Base-by-base conservation (phyloP, 352 stramenopile genomes). In the Elongisporangium senticosum region DNA sequence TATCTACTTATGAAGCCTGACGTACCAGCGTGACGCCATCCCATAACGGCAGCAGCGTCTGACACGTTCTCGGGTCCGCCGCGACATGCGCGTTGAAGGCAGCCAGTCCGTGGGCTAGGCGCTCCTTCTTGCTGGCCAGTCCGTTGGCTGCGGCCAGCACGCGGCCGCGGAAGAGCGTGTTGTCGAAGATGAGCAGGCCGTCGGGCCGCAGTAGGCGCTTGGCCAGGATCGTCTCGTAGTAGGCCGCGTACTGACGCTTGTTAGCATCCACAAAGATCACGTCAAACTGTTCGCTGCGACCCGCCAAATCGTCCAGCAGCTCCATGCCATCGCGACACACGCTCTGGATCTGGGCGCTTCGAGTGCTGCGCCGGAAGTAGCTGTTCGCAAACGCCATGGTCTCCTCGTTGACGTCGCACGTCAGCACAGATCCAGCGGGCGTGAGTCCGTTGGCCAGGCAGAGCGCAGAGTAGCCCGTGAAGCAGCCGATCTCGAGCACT, bases 181-280 rank as follows among this genome's bases (percentile, higher is more conserved):
- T 98, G 69, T 98, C 94, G 26, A 97, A 91, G 0, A 97, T 67
- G 51, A 98, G 77, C 8, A 97, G 51, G 0, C 90, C 90, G 7
- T 76, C 74, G 13, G 74, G 69, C 49, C 83, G 79, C 43, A 98
- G 63, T 50, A 98, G 51, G 11, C 71, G 54, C 59, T 87, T 65
- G 40, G 78, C 83, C 5, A 86, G 60, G 20, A 97, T 75, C 4
- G 74, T 65, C 67, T 98, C 84, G 56, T 93, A 93, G 63, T 97
- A 96, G 3, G 86, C 74, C 20, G 82, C 75, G 39, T 98, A 87
- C 26, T 95, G 77, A 21, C 86, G 89, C 67, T 98, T 98, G 69
- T 97, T 96, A 37, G 90, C 90, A 70, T 98, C 94, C 3, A 98
- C 71, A 73, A 98, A 98, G n/a, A 97, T 90, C 21, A 98, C 68